phyloP scores from a whole-genome alignment of 495 filamentous ascomycete species.

The Aspergillus biplanus region DNA sequence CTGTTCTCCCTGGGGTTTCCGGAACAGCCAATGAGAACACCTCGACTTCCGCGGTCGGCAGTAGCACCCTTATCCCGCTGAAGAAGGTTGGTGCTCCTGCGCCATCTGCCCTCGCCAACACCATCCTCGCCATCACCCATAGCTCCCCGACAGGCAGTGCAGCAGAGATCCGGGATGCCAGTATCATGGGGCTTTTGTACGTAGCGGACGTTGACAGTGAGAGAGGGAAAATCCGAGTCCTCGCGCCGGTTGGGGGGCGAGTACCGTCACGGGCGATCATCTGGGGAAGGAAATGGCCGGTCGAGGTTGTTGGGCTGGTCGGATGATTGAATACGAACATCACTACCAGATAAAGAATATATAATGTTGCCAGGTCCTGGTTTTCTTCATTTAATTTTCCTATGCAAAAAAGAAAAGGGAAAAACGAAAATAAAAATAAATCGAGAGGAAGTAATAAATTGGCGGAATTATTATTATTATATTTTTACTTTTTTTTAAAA shows the following conservation, averaged over 20 bases:
- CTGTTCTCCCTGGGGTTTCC: conserved; percentile 31
- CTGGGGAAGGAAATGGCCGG: conserved; percentile 58
- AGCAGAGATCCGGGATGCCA: conserved; percentile 77
- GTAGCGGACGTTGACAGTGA: conserved; percentile 87
- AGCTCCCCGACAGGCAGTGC: conserved; percentile 66
- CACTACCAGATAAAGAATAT: not conserved
- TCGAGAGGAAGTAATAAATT: not conserved
- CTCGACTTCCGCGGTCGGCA: conserved; percentile 19
- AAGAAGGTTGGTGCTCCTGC: conserved; percentile 45
- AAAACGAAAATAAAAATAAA: not conserved
- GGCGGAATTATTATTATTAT: not conserved
- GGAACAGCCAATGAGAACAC: conserved; percentile 17
- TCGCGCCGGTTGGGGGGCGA: conserved; percentile 79
- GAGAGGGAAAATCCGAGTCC: conserved; percentile 75
- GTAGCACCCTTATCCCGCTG: conserved; percentile 25
- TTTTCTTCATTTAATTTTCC: not conserved
- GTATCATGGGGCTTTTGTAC: conserved; percentile 90
- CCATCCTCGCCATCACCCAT: conserved; percentile 79
- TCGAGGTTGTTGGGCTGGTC: conserved; percentile 53
- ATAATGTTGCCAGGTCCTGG: not conserved
- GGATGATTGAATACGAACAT: conserved; percentile 28
- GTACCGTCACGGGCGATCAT: conserved; percentile 78
- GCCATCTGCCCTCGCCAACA: conserved; percentile 50
- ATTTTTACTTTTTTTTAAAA: not conserved
- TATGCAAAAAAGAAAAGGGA: not conserved